Conservation (phyloP, 1,284 basidiomycete species). For the Trichosporon sp. region DNA sequence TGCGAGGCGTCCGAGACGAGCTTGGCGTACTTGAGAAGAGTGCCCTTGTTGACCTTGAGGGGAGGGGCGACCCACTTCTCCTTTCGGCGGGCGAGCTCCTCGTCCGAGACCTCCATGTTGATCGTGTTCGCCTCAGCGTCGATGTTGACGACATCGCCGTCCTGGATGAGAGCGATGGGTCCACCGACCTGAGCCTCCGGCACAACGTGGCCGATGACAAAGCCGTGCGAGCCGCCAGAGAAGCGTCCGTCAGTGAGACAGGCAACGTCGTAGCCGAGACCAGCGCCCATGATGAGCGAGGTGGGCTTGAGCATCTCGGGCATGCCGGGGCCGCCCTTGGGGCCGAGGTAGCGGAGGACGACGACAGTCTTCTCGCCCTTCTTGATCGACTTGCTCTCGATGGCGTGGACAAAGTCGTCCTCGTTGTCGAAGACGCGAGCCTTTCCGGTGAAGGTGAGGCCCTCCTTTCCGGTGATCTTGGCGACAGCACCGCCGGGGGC, state of each 20-base stretch:
- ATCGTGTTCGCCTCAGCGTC: conserved; percentile 74
- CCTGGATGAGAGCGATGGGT: conserved; percentile 87
- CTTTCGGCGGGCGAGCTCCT: conserved; percentile 65
- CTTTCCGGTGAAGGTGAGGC: conserved; percentile 61
- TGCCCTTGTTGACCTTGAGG: conserved; percentile 75
- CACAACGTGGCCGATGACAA: conserved; percentile 51
- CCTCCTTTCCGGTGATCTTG: conserved; percentile 96
- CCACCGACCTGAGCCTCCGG: conserved; percentile 91
- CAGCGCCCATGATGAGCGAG: conserved; percentile 86
- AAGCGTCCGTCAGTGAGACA: conserved; percentile 95
- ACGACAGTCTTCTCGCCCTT: conserved; percentile 70
- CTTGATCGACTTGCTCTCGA: conserved; percentile 77
- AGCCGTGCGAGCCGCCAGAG: conserved; percentile 65
- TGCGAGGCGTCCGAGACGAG: conserved; percentile 65
- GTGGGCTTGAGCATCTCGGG: conserved; percentile 79
- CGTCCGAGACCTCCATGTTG: conserved; percentile 72
- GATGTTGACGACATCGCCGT: conserved; percentile 81
- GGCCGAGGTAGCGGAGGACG: conserved; percentile 91
- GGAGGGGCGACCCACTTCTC: conserved; percentile 75
- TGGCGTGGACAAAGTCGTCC: conserved; percentile 73
- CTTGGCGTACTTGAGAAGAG: conserved; percentile 82
- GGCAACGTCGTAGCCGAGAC: conserved; percentile 81
- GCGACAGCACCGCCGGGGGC: conserved; percentile 87
- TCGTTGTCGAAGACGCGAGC: conserved; percentile 59
- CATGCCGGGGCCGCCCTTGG: conserved; percentile 89